A percentile compares a stretch with the other conserved stretches of the same genome.
These are phyloP conservation scores for Globisporangium camurandrum DNA, from an alignment of 352 stramenopile species.

Conservation along the genomic window DNA sequence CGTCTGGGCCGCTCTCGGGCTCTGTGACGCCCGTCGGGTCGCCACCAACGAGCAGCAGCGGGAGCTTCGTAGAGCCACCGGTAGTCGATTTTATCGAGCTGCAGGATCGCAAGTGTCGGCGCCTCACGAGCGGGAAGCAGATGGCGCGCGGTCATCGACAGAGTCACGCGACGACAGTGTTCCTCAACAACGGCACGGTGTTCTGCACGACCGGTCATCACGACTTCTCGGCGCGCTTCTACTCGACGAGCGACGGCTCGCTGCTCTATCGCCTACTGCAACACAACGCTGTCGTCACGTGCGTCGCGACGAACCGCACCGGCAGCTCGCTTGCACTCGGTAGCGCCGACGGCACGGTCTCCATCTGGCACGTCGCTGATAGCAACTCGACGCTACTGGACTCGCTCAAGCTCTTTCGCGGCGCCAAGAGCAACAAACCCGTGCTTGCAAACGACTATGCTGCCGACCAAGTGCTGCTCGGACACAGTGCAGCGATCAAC, in stretches of 20 bases:
- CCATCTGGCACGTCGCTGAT: conserved; percentile 66
- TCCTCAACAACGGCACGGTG: conserved; percentile 46
- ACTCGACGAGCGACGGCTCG: conserved; percentile 58
- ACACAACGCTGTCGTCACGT: conserved; percentile 64
- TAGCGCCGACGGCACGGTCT: conserved; percentile 65
- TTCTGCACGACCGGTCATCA: conserved; percentile 64
- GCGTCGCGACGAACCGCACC: conserved; percentile 37
- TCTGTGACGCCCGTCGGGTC: conserved; percentile 2
- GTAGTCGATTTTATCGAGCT: conserved; percentile 42
- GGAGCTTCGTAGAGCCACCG: conserved; percentile 13
- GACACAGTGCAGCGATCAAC: conserved; percentile 52
- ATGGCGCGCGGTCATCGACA: conserved; percentile 19
- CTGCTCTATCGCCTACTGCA: conserved; percentile 67
- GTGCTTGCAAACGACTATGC: conserved; percentile 74
- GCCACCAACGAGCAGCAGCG: conserved; percentile 2
- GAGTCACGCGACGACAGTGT: conserved; percentile 33
- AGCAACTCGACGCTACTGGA: conserved; percentile 63
- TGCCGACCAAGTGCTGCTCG: conserved; percentile 68
- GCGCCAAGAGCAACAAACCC: conserved; percentile 37
- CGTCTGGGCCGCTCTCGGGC: not conserved
- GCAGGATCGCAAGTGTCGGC: conserved; percentile 59
- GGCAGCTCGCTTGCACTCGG: conserved; percentile 46
- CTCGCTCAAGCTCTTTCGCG: conserved; percentile 72
- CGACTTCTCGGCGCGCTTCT: conserved; percentile 72
- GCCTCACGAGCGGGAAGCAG: conserved; percentile 38